Evolutionary conservation across 768 basidiomycete genomes (phyloP).

Genomic region (Dacryopinax primogenitus): DNA sequence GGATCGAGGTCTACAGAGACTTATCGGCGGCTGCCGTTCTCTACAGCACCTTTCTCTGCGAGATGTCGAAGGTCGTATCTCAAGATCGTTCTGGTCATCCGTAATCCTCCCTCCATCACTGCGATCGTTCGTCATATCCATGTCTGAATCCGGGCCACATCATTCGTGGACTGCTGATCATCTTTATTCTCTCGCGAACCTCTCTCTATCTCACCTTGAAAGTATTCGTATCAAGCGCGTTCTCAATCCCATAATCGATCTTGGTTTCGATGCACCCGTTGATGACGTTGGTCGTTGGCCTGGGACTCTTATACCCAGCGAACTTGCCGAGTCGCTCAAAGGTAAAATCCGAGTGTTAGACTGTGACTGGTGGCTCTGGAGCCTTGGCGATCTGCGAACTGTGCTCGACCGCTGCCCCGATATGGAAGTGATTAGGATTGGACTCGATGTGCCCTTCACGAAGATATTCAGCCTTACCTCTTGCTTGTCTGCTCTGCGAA

Average conservation of each 20-base stretch:
- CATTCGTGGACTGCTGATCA: slow-evolving; percentile 35
- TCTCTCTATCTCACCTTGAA: slow-evolving; percentile 24
- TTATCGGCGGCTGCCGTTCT: slow-evolving; percentile 28
- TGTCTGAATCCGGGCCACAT: slow-evolving; percentile 27
- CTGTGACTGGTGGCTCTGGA: slow-evolving; percentile 33
- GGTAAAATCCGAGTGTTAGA: slow-evolving; percentile 25
- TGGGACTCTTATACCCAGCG: slow-evolving; percentile 25
- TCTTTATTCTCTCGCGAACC: slow-evolving; percentile 25
- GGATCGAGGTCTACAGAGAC: slow-evolving; percentile 26
- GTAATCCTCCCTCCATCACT: slow-evolving; percentile 22
- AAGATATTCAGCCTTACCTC: slow-evolving; percentile 28
- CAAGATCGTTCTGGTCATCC: slow-evolving; percentile 10
- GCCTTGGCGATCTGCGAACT: slow-evolving; percentile 25
- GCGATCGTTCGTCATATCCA: slow-evolving; percentile 22
- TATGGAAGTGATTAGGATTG: slow-evolving; percentile 27
- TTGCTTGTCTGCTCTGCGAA: slow-evolving; percentile 24
- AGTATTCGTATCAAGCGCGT: slow-evolving; percentile 25
- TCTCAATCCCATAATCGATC: slow-evolving; percentile 18
- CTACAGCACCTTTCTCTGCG: slow-evolving; percentile 27
- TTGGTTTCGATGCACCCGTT: slow-evolving; percentile 18
- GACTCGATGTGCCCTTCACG: slow-evolving; percentile 29
- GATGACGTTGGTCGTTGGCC: slow-evolving; percentile 23
- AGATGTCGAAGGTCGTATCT: slow-evolving; percentile 29
- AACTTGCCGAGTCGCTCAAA: slow-evolving; percentile 24
- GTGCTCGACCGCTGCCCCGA: slow-evolving; percentile 27